phyloP scores from a whole-genome alignment of 78 protist species.

The Dictyostelium capitatum region DNA sequence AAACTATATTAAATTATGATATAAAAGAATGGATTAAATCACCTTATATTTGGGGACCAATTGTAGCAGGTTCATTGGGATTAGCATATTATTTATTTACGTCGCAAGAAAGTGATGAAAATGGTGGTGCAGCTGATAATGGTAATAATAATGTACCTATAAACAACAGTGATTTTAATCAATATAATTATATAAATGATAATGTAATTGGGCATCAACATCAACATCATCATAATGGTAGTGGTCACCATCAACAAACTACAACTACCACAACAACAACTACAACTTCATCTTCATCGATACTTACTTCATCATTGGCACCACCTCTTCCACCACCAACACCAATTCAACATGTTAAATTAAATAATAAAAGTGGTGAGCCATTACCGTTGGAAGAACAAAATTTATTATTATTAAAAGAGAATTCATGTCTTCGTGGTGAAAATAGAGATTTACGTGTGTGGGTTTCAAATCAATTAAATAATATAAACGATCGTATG shows the following conservation, averaged over 20 bases:
- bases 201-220: not conserved
- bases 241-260: not conserved
- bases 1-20: conserved; percentile 54
- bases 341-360: not conserved
- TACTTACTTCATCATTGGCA: not conserved
- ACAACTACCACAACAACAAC: conserved; percentile 11
- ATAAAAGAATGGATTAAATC: conserved; percentile 44
- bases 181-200: not conserved
- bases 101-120: not conserved
- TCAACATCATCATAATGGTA: not conserved
- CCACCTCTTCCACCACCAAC: conserved; percentile 34
- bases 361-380: conserved; percentile 20
- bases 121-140: not conserved
- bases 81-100: conserved; percentile 51
- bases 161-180: not conserved
- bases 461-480: conserved; percentile 47
- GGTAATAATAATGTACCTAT: not conserved
- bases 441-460: conserved; percentile 22
- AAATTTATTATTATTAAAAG: conserved; percentile 35
- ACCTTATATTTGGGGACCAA: not conserved
- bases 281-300: not conserved
- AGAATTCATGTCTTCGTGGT: conserved; percentile 16
- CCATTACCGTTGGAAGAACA: conserved; percentile 61
- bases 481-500: conserved; percentile 16
- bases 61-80: conserved; percentile 19